Percentiles rank a stretch among this genome's conserved stretches.
Conservation (phyloP, 495 filamentous ascomycete genomes). For the Tuber microsphaerosporum region DNA sequence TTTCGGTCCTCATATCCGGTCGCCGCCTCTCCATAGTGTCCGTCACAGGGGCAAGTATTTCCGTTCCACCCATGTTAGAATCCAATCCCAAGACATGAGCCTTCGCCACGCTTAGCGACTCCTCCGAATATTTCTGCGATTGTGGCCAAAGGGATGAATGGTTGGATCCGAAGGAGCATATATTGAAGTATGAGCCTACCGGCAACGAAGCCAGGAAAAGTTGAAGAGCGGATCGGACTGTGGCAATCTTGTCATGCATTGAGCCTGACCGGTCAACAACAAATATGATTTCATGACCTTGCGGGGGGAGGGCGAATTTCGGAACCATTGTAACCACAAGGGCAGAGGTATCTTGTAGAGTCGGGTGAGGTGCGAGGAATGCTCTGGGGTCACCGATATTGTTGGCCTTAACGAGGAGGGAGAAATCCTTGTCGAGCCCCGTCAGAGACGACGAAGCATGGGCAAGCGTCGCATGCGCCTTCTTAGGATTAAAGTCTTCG, state of each 20-base stretch:
- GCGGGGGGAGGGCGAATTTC: constrained; percentile 52
- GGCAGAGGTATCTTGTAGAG: constrained; percentile 12
- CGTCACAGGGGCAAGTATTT: constrained; percentile 54
- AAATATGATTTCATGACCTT: constrained; percentile 59
- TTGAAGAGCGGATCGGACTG: constrained; percentile 54
- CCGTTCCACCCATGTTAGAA: constrained; percentile 60
- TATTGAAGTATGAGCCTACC: constrained; percentile 63
- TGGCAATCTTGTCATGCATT: constrained; percentile 55
- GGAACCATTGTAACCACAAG: constrained; percentile 58
- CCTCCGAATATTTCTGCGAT: constrained; percentile 52
- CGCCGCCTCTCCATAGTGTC: constrained; percentile 38
- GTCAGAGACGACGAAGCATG: constrained; percentile 48
- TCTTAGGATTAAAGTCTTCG: constrained; percentile 48
- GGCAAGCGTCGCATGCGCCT: constrained; percentile 57
- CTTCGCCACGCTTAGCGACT: constrained; percentile 50
- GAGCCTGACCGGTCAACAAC: constrained; percentile 62
- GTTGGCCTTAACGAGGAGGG: constrained; percentile 47
- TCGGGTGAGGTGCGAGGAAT: constrained; percentile 28
- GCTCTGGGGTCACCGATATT: constrained; percentile 17
- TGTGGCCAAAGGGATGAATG: constrained; percentile 55
- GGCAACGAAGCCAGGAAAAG: constrained; percentile 66
- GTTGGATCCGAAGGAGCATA: constrained; percentile 60
- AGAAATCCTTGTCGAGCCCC: constrained; percentile 46
- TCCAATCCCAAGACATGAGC: constrained; percentile 47
- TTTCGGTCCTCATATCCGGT: constrained; percentile 50